Evolutionary conservation across 495 filamentous ascomycete genomes (phyloP), one percentile per base, ranked within the genome.

Genomic region (Glarea lozoyensis): DNA sequence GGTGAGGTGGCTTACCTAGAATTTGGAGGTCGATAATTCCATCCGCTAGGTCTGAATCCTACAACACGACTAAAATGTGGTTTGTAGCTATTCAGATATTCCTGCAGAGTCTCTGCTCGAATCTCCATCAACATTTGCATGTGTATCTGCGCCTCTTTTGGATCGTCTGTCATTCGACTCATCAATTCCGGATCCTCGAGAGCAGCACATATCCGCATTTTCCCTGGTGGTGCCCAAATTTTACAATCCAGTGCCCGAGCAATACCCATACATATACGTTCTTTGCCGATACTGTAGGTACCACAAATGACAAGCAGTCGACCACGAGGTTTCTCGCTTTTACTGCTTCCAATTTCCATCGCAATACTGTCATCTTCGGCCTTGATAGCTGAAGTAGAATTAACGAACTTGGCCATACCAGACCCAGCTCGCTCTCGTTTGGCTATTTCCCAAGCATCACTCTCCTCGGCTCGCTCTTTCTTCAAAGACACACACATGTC

Each of bases 211-310:
- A 96, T 82, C 37, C 76, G 73, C 52, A 84, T 81, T 59, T 97
- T 98, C 24, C 72, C 64, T 0, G 86, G 70, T 0, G 85, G 76
- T 0, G 93, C 90, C 54, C 82, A 98, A 57, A 98, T 97, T 58
- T 94, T 95, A 56, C 81, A 83, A 33, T 78, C 68, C 9, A 98
- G 78, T 2, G 92, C 90, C 43, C 76, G 71, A 6, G 92, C 92
- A 46, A 97, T 92, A 42, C 86, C 90, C 15, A 93, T 63, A 60
- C 92, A 97, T 54, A 99, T 86, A 42, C 88, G 81, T 60, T 99
- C 92, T 66, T 99, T 99, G 60, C 92, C 92, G 52, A 99, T 99
- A 46, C 79, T 86, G 66, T 99, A 99, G 2, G 92, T 99, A 42
- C 92, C 92, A 48, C 95, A 88, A 7, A 99, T 77, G 15, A 99